A percentile compares a stretch with the other conserved stretches of the same genome.
Evolutionary conservation across 768 basidiomycete genomes (phyloP).

Genomic region (Boletus sensibilis): DNA sequence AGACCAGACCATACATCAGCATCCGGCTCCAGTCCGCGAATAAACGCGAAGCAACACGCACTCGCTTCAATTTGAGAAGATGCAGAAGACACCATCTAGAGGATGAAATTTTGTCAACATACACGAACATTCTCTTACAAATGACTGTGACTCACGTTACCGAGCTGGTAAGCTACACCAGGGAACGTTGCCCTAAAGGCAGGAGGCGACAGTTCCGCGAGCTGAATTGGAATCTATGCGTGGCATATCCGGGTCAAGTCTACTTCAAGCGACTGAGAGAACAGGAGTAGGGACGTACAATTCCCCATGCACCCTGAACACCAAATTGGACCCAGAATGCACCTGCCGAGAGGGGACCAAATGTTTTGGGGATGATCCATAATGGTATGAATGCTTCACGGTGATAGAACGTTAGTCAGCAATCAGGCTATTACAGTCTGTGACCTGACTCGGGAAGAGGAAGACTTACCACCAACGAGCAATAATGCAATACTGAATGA

Average conservation of each 20-base stretch:
- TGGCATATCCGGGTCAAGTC: background rate
- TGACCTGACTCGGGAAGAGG: constrained; percentile 40
- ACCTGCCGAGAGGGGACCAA: constrained; percentile 69
- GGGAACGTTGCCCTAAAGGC: constrained; percentile 89
- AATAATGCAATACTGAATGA: constrained; percentile 22
- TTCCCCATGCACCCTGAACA: constrained; percentile 90
- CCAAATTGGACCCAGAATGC: constrained; percentile 87
- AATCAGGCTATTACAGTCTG: background rate
- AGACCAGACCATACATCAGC: background rate
- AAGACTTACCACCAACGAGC: constrained; percentile 34
- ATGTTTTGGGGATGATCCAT: constrained; percentile 76
- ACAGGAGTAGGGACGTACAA: constrained; percentile 45
- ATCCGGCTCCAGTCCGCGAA: background rate
- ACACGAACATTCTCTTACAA: background rate
- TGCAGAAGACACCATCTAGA: constrained; percentile 63
- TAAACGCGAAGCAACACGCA: constrained; percentile 3
- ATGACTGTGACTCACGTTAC: constrained; percentile 45
- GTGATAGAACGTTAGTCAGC: background rate
- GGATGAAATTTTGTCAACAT: background rate
- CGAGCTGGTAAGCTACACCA: constrained; percentile 81
- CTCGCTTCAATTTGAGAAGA: constrained; percentile 53
- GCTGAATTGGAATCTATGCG: constrained; percentile 64
- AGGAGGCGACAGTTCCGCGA: constrained; percentile 82
- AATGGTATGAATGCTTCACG: constrained; percentile 59
- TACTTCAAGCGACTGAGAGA: background rate